A percentile compares a stretch with the other conserved stretches of the same genome.
Evolutionary conservation across 768 basidiomycete genomes (phyloP).

Genomic region (Naganishia friedmannii): DNA sequence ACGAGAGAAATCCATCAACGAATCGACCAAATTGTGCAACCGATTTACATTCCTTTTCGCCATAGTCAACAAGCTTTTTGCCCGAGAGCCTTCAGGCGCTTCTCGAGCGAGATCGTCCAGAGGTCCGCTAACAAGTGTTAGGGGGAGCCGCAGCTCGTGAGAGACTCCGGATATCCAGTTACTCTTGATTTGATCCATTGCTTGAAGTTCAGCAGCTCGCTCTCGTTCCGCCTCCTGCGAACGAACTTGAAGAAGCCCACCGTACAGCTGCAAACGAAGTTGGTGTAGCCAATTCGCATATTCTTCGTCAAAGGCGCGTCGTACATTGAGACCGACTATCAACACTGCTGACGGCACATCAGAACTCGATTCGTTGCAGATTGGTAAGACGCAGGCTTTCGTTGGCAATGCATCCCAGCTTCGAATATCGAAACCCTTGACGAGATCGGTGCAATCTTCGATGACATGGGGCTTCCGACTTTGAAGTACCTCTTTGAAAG

Average conservation of each 20-base stretch:
- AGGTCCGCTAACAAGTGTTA: conserved; percentile 42
- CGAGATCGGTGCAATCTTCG: conserved; percentile 41
- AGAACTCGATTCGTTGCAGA: conserved; percentile 44
- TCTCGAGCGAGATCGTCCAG: conserved; percentile 48
- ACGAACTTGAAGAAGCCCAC: conserved; percentile 44
- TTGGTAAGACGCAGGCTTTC: conserved; percentile 43
- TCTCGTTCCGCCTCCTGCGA: conserved; percentile 45
- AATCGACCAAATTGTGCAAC: conserved; percentile 52
- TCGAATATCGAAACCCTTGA: conserved; percentile 40
- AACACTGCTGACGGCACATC: conserved; percentile 42
- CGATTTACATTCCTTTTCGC: conserved; percentile 65
- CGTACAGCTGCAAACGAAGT: conserved; percentile 42
- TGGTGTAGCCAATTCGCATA: conserved; percentile 42
- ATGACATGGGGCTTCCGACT: conserved; percentile 39
- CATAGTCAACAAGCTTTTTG: conserved; percentile 86
- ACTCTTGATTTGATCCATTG: conserved; percentile 41
- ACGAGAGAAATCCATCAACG: conserved; percentile 54
- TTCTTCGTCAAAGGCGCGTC: conserved; percentile 46
- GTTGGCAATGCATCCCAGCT: conserved; percentile 47
- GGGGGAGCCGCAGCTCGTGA: conserved; percentile 27
- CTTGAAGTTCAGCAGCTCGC: conserved; percentile 42
- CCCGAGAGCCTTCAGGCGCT: conserved; percentile 44
- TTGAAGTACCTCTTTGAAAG: conserved; percentile 41
- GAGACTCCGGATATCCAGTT: conserved; percentile 29
- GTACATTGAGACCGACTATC: conserved; percentile 43